Evolutionary conservation across 73 alveolate genomes (phyloP).

Genomic region (Paramecium octaurelia): DNA sequence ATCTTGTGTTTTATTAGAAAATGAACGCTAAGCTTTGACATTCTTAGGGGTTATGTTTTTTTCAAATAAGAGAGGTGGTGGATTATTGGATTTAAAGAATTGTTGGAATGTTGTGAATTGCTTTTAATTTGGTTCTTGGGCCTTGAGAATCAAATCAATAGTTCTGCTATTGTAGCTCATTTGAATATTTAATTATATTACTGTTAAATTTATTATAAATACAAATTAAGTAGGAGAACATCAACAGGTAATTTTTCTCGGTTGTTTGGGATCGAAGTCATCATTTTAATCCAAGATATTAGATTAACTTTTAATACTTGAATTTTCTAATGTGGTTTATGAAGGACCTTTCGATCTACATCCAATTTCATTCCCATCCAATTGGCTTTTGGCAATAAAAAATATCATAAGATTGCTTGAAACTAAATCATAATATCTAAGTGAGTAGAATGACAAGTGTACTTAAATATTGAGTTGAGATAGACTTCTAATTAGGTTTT

Average conservation of each 20-base stretch:
- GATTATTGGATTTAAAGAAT: not conserved
- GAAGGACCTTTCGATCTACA: constrained; percentile 29
- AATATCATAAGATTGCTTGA: not conserved
- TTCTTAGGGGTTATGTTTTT: constrained; percentile 15
- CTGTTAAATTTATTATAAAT: constrained; percentile 5
- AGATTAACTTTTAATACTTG: not conserved
- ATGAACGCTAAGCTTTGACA: not conserved
- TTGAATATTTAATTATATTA: not conserved
- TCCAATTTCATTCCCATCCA: constrained; percentile 9
- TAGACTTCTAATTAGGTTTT: not conserved
- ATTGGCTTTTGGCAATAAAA: not conserved
- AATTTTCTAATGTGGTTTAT: not conserved
- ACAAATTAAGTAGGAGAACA: not conserved
- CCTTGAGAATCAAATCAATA: constrained; percentile 18
- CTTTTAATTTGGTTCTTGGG: not conserved
- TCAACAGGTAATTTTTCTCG: constrained; percentile 33
- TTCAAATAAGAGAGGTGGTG: constrained; percentile 11
- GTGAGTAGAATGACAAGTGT: not conserved
- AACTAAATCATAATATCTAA: not conserved
- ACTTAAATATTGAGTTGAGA: not conserved
- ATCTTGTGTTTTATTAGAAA: constrained; percentile 21
- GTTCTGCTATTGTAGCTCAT: constrained; percentile 34
- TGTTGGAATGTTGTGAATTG: constrained; percentile 15
- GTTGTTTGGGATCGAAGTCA: not conserved
- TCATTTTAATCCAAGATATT: not conserved